phyloP scores from a whole-genome alignment of 352 stramenopile genomes.

The Pythium rishiriense region DNA sequence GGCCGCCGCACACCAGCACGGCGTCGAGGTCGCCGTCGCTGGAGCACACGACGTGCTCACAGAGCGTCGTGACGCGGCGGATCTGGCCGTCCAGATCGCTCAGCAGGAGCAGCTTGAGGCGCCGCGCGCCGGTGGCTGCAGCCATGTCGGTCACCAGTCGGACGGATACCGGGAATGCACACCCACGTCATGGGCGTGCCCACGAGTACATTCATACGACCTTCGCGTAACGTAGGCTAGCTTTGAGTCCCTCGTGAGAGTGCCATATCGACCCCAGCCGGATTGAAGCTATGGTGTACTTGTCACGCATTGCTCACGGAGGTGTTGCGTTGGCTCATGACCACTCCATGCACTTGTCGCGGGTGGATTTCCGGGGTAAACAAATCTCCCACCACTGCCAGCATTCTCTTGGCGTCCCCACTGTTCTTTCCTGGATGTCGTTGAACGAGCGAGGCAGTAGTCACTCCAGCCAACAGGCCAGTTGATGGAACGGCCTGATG shows the following conservation, averaged over 20 bases:
- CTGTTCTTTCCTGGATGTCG: too few species aligned
- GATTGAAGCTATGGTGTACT: too few species aligned
- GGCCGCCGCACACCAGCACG: conserved; percentile 72
- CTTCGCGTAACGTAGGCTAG: conserved; percentile 12
- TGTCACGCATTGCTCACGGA: too few species aligned
- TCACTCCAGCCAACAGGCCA: neutral
- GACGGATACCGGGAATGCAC: too few species aligned
- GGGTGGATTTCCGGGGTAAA: too few species aligned
- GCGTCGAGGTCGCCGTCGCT: conserved; percentile 64
- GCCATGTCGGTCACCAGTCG: conserved; percentile 9
- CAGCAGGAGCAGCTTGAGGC: conserved; percentile 75
- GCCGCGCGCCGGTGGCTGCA: conserved; percentile 2
- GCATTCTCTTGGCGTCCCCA: too few species aligned
- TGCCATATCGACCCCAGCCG: too few species aligned
- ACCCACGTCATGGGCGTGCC: too few species aligned
- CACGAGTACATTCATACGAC: conserved; percentile 23
- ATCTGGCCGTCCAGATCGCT: conserved; percentile 70
- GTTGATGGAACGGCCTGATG: conserved; percentile 4
- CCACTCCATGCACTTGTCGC: too few species aligned
- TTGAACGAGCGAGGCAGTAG: too few species aligned
- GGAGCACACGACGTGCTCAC: conserved; percentile 72
- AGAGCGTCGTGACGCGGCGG: conserved; percentile 72
- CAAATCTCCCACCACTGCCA: too few species aligned
- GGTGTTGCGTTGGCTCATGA: too few species aligned
- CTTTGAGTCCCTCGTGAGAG: neutral